Base-by-base conservation (phyloP, 306 rosid genomes). In the Luffa aegyptiaca region DNA sequence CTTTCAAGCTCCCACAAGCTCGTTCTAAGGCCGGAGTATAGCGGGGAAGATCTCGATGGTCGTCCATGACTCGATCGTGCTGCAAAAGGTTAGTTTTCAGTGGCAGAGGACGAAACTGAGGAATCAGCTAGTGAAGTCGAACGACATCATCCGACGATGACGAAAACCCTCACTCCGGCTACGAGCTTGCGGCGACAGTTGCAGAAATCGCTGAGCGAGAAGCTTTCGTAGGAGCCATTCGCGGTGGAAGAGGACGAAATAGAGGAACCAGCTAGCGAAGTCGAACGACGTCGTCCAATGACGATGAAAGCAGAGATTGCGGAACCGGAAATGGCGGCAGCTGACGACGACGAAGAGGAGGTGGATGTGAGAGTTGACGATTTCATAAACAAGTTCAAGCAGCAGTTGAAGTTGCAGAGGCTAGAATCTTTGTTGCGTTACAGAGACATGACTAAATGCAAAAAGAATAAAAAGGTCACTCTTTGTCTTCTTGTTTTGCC, bases 341-440 rank as follows among this genome's bases (percentile, higher is more conserved):
- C 5, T 5, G 92, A 78, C 8, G 94, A 88, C n/a, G n/a, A n/a
- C 6, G 89, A 61, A 18, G 53, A 89, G 13, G 90, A 45, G 73
- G 68, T 94, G 6, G 97, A 94, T 31, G 90, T 86, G 5, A 90
- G 86, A 61, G 97, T 97, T 1, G 97, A 94, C 46, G 97, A 94
- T 81, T 92, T 94, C 45, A 94, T 94, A 0, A 94, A 85, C 84
- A 90, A 71, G 79, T 94, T 94, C 71, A 92, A 83, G 83, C 89
- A 90, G 83, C 98, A 94, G 69, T 78, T 94, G 59, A 85, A 65
- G 84, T 78, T 92, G 83, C 98, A 94, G 82, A 89, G 97, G 85
- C 82, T 92, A 3, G 85, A 91, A 3, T 92, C 98, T 10, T 49
- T 92, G 41, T 68, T 86, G 71, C 91, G 96, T 68, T 82, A 72